These are phyloP conservation scores for Boletus subcaerulescens DNA, from an alignment of 768 basidiomycete genomes.

Conservation along the genomic window DNA sequence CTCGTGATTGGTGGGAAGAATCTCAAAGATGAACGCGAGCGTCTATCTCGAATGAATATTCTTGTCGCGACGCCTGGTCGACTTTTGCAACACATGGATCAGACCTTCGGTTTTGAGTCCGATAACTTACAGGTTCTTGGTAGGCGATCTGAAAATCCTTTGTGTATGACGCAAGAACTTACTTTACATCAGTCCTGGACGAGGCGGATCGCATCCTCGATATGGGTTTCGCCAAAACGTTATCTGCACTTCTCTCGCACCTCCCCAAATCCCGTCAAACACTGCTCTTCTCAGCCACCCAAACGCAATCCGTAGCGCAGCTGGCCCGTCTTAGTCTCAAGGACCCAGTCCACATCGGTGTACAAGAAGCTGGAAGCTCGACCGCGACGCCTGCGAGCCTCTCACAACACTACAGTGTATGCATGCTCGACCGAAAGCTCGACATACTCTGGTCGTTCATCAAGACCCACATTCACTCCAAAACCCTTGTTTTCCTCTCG, in stretches of 20 bases:
- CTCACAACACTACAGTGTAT: slow-evolving; percentile 86
- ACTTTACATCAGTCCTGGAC: slow-evolving; percentile 66
- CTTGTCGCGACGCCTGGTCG: slow-evolving; percentile 97
- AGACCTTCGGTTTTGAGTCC: slow-evolving; percentile 91
- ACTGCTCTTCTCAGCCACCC: slow-evolving; percentile 94
- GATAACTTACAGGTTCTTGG: slow-evolving; percentile 90
- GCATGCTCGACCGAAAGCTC: slow-evolving; percentile 82
- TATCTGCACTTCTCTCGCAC: slow-evolving; percentile 89
- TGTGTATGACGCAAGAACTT: not conserved
- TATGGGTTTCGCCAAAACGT: slow-evolving; percentile 89
- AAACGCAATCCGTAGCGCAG: slow-evolving; percentile 85
- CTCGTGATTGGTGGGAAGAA: slow-evolving; percentile 96
- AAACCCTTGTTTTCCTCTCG: slow-evolving; percentile 91
- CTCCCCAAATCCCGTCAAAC: slow-evolving; percentile 92
- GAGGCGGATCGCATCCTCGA: slow-evolving; percentile 97
- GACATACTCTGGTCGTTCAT: slow-evolving; percentile 93
- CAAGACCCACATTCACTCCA: slow-evolving; percentile 87
- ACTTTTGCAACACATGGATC: slow-evolving; percentile 96
- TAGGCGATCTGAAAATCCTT: slow-evolving; percentile 35
- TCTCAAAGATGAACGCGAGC: slow-evolving; percentile 86
- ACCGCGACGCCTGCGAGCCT: slow-evolving; percentile 69
- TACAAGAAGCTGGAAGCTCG: slow-evolving; percentile 44
- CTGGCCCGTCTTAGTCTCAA: slow-evolving; percentile 88
- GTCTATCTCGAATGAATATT: slow-evolving; percentile 93
- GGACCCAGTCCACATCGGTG: slow-evolving; percentile 72